Evolutionary conservation across 192 early-diverging fungal genomes (phyloP).

Genomic region (Backusella luteola): DNA sequence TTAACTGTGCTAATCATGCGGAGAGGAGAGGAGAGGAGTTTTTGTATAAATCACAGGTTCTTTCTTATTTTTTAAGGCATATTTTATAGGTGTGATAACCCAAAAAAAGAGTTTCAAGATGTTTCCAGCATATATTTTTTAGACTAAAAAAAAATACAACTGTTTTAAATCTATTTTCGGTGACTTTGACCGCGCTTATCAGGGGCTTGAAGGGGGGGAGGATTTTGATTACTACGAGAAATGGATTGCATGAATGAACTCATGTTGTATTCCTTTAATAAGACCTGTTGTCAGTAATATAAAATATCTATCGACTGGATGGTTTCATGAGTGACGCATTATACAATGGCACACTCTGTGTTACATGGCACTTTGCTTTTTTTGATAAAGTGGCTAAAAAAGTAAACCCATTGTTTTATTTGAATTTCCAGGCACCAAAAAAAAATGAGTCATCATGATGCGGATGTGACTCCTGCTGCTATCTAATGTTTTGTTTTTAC

Average conservation of each 20-base stretch:
- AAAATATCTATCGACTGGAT: background rate
- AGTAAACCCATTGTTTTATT: background rate
- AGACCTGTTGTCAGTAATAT: background rate
- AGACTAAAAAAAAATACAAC: background rate
- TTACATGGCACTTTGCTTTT: background rate
- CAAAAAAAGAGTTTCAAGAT: background rate
- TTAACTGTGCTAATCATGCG: background rate
- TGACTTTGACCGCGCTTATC: background rate
- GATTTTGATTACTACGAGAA: background rate
- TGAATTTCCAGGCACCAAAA: background rate
- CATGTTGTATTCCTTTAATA: background rate
- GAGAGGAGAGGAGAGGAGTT: background rate
- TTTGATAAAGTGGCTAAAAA: background rate
- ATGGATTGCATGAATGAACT: background rate
- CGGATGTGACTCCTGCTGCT: too few species aligned
- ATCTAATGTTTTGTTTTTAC: too few species aligned
- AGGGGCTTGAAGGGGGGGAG: background rate
- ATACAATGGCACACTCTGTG: background rate
- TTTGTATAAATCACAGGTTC: background rate
- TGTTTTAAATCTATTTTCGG: background rate
- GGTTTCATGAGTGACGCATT: background rate
- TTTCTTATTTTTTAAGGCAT: background rate
- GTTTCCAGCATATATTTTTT: background rate
- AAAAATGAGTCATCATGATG: background rate
- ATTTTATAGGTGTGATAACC: background rate